Evolutionary conservation across 2,329 filamentous ascomycete genomes (phyloP).

Genomic region (Neopestalotiopsis rosae): DNA sequence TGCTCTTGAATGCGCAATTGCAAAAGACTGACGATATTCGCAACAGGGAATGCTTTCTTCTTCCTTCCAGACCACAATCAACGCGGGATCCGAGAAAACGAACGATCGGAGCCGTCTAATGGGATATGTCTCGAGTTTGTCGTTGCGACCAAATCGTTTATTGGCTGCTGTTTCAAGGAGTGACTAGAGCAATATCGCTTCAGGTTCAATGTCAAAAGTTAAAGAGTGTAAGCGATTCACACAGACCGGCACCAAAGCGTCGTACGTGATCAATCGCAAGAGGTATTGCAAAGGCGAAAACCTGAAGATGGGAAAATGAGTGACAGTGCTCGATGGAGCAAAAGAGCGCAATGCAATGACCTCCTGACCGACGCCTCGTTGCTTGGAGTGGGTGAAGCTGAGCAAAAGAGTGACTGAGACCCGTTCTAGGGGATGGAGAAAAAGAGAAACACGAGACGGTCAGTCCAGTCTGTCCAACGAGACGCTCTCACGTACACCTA

Average conservation of each 20-base stretch:
- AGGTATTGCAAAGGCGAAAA: neutral
- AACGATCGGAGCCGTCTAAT: neutral
- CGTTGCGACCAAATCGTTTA: neutral
- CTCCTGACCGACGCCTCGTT: conserved; percentile 1
- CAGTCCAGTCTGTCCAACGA: neutral
- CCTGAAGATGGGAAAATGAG: neutral
- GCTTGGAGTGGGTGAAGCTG: conserved; percentile 1
- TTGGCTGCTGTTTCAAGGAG: neutral
- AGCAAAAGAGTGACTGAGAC: neutral
- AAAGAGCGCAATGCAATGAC: neutral
- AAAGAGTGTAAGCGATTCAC: conserved; percentile 1
- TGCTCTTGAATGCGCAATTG: conserved; percentile 21
- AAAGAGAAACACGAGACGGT: neutral
- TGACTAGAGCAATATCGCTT: neutral
- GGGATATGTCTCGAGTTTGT: neutral
- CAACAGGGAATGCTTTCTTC: neutral
- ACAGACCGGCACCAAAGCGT: neutral
- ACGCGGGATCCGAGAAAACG: neutral
- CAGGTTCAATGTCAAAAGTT: neutral
- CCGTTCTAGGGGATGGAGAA: neutral
- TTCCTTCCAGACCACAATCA: neutral
- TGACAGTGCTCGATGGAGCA: neutral
- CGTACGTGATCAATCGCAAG: neutral
- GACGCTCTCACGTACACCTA: neutral
- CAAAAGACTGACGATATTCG: conserved; percentile 23